phyloP scores from a whole-genome alignment of 192 early-diverging fungal genomes.

The Kappamyces sp. region DNA sequence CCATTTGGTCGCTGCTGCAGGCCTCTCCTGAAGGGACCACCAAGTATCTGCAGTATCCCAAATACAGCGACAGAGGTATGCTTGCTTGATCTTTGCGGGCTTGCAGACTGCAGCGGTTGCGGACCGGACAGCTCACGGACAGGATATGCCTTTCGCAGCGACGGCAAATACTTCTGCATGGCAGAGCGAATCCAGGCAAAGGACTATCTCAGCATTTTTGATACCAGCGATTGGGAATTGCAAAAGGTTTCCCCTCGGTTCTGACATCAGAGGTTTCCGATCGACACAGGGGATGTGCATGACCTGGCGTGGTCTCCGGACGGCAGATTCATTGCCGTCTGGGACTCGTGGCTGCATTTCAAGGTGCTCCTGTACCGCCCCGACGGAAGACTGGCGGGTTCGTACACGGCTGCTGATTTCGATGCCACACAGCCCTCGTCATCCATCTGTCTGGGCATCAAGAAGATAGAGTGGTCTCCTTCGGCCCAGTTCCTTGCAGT shows the following conservation, averaged over 20 bases:
- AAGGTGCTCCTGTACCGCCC: slow-evolving; percentile 64
- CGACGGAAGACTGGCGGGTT: slow-evolving; percentile 47
- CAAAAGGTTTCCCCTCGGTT: slow-evolving; percentile 42
- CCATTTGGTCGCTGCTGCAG: slow-evolving; percentile 57
- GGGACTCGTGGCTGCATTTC: slow-evolving; percentile 68
- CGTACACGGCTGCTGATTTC: slow-evolving; percentile 45
- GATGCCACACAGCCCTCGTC: slow-evolving; percentile 18
- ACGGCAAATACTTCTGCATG: slow-evolving; percentile 58
- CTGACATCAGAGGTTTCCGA: slow-evolving; percentile 49
- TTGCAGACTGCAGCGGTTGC: background rate
- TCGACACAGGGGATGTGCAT: slow-evolving; percentile 66
- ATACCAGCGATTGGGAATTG: slow-evolving; percentile 58
- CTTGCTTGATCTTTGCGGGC: background rate
- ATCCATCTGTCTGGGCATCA: slow-evolving; percentile 58
- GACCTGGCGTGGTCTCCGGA: slow-evolving; percentile 82
- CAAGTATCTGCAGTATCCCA: slow-evolving; percentile 64
- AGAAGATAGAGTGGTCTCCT: slow-evolving; percentile 67
- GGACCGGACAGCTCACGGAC: background rate
- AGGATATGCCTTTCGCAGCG: slow-evolving; percentile 53
- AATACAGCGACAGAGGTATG: slow-evolving; percentile 52
- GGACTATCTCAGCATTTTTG: slow-evolving; percentile 58
- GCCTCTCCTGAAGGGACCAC: slow-evolving; percentile 28
- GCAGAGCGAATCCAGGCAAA: slow-evolving; percentile 54
- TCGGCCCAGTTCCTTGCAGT: slow-evolving; percentile 69
- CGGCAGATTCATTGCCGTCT: slow-evolving; percentile 67